A percentile compares a stretch with the other conserved stretches of the same genome.
Conservation (phyloP, 306 rosid genomes). For the Neltuma alba region DNA sequence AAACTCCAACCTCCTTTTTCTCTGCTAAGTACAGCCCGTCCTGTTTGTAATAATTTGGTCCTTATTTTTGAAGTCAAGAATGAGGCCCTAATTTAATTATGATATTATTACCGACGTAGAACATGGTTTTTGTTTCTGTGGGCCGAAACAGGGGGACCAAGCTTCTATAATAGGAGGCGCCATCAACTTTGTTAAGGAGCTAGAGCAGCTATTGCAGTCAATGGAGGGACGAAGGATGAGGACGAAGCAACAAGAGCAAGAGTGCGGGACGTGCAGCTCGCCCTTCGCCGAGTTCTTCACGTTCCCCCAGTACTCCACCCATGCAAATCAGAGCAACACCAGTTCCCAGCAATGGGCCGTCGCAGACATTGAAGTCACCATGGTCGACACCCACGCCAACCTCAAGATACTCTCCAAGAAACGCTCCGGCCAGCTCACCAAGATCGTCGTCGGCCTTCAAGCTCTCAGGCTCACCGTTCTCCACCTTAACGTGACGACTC, state of each 20-base stretch:
- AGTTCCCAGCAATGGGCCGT: slow-evolving; percentile 35
- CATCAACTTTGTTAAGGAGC: slow-evolving; percentile 88
- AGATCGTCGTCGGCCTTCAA: slow-evolving; percentile 63
- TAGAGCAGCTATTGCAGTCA: slow-evolving; percentile 70
- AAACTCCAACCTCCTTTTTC: background rate
- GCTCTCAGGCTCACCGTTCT: slow-evolving; percentile 57
- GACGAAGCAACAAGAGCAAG: slow-evolving; percentile 28
- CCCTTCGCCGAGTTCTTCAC: slow-evolving; percentile 78
- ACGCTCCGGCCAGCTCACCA: slow-evolving; percentile 55
- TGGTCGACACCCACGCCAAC: slow-evolving; percentile 78
- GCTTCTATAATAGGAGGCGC: slow-evolving; percentile 96
- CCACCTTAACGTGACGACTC: slow-evolving; percentile 72
- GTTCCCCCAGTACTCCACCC: slow-evolving; percentile 76
- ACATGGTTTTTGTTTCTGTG: slow-evolving; percentile 17
- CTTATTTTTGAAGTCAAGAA: background rate
- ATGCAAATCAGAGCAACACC: slow-evolving; percentile 40
- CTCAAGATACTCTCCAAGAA: slow-evolving; percentile 68
- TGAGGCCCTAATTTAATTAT: background rate
- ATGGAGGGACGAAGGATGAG: slow-evolving; percentile 54
- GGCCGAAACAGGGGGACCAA: slow-evolving; percentile 73
- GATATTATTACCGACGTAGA: background rate
- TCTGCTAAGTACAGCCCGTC: background rate
- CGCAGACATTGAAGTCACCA: slow-evolving; percentile 78
- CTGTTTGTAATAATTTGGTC: slow-evolving; percentile 1
- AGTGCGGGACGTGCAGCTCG: background rate